Conservation (phyloP, 1,284 basidiomycete genomes). For the Bondarzewia mesenterica region DNA sequence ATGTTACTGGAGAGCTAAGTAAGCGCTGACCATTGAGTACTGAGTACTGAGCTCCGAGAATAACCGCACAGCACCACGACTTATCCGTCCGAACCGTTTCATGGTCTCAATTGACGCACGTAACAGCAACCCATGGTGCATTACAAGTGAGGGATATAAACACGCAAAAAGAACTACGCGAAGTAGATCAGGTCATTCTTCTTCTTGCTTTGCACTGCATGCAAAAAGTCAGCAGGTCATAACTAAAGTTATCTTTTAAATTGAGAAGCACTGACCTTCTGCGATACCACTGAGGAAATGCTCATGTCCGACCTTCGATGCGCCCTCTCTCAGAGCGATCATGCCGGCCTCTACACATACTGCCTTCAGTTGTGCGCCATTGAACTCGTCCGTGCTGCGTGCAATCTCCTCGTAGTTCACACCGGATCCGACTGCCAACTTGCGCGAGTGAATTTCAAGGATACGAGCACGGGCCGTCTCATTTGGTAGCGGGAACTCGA, state of each 20-base stretch:
- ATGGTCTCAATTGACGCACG: too few relatives aligned
- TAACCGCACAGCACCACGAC: too few relatives aligned
- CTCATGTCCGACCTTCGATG: slow-evolving; percentile 84
- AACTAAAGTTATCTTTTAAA: slow-evolving; percentile 1
- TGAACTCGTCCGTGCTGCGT: slow-evolving; percentile 72
- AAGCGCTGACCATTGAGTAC: too few relatives aligned
- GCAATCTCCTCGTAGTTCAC: slow-evolving; percentile 78
- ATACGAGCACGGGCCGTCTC: slow-evolving; percentile 69
- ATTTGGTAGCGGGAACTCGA: slow-evolving; percentile 75
- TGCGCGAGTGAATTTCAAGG: slow-evolving; percentile 80
- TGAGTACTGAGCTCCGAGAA: too few relatives aligned
- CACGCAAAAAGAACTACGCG: slow-evolving; percentile 54
- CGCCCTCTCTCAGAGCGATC: slow-evolving; percentile 94
- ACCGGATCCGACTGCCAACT: slow-evolving; percentile 78
- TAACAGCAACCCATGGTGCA: too few relatives aligned
- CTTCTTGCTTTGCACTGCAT: slow-evolving; percentile 88
- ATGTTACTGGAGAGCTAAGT: too few relatives aligned
- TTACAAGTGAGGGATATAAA: too few relatives aligned
- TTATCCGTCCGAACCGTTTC: too few relatives aligned
- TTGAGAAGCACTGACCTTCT: slow-evolving; percentile 51
- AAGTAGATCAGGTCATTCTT: slow-evolving; percentile 93
- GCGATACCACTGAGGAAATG: slow-evolving; percentile 92
- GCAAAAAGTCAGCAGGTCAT: slow-evolving; percentile 14
- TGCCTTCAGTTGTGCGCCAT: slow-evolving; percentile 76
- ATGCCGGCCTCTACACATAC: slow-evolving; percentile 98